Conservation (phyloP, 2,329 filamentous ascomycete genomes). For the Elsinoe batatas region DNA sequence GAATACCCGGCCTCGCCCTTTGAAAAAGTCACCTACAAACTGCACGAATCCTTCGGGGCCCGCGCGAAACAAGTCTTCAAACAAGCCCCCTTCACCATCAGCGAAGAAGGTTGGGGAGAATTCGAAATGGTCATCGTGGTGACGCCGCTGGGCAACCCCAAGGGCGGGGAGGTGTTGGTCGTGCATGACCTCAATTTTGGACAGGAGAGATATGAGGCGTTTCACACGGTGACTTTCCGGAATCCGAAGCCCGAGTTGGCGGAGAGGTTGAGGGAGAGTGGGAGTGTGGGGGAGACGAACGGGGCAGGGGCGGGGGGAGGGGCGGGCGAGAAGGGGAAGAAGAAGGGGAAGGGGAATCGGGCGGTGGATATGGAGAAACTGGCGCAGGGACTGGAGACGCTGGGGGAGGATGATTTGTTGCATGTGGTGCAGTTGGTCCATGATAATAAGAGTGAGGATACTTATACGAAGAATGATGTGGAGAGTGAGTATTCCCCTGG, state of each 20-base stretch:
- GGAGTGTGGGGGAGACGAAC: slow-evolving; percentile 56
- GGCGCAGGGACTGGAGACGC: slow-evolving; percentile 78
- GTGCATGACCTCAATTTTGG: slow-evolving; percentile 89
- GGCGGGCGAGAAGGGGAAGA: slow-evolving; percentile 59
- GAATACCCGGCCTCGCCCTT: slow-evolving; percentile 76
- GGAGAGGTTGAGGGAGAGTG: slow-evolving; percentile 69
- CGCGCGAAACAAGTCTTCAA: slow-evolving; percentile 69
- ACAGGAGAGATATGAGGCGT: slow-evolving; percentile 68
- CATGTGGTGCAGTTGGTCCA: slow-evolving; percentile 97
- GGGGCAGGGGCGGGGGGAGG: slow-evolving; percentile 51
- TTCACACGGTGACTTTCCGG: slow-evolving; percentile 74
- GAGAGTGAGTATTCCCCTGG: slow-evolving; percentile 58
- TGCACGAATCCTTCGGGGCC: slow-evolving; percentile 89
- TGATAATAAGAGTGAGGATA: slow-evolving; percentile 88
- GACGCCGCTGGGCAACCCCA: slow-evolving; percentile 60
- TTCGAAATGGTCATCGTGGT: slow-evolving; percentile 89
- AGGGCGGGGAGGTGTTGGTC: slow-evolving; percentile 69
- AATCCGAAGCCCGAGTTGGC: slow-evolving; percentile 86
- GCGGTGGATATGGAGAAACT: slow-evolving; percentile 90
- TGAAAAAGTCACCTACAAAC: slow-evolving; percentile 82
- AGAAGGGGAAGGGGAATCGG: slow-evolving; percentile 45
- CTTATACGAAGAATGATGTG: slow-evolving; percentile 94
- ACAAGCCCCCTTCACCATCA: slow-evolving; percentile 76
- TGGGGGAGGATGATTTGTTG: slow-evolving; percentile 85
- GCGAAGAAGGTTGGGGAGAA: slow-evolving; percentile 96